Evolutionary conservation across 2,329 filamentous ascomycete genomes (phyloP), one percentile per base, ranked within the genome.

Genomic region (Monosporascus sp.): DNA sequence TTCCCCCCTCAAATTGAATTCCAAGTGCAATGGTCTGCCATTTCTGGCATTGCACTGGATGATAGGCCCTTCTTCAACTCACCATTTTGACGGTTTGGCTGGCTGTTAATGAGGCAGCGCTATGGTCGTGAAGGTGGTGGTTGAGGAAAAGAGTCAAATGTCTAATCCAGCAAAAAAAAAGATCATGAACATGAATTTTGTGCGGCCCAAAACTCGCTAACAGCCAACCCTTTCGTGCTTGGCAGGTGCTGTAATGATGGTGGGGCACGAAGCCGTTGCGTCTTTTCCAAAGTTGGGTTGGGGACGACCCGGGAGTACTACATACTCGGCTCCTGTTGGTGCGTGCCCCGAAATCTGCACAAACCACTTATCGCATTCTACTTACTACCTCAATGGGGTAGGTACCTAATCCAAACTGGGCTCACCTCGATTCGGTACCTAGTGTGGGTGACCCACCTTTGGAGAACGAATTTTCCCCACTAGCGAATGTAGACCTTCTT

Each of bases 11-110:
- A 60, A 69, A 70, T 58, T 56, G 53, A 58, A 61, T 61, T 59
- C 56, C 64, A 62, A 46, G 24, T 46, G 17, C 43, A 46, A 28
- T 26, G 7, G 46, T 46, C 48, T 38, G 60, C 64, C 61, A 55
- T 67, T 68, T 65, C 62, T 65, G 58, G 60, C 65, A 63, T 61
- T 59, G 63, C 61, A 63, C 60, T 53, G 53, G 58, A 58, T 51
- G 51, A 59, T 51, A 58, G 65, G 72, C 50, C 45, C 52, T 51
- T 47, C 55, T 68, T 77, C 60, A 77, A 85, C 84, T 87, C 77
- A 87, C 84, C 84, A 87, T 87, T 74, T 80, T 87, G 82, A 80
- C 74, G 76, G 75, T 73, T 76, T 76, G 70, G 69, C 73, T 72
- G 74, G 73, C 71, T 67, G 71, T 51, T 49, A 55, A 57, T 51